Base-by-base conservation (phyloP, 768 basidiomycete species). In the Inosperma sp. region DNA sequence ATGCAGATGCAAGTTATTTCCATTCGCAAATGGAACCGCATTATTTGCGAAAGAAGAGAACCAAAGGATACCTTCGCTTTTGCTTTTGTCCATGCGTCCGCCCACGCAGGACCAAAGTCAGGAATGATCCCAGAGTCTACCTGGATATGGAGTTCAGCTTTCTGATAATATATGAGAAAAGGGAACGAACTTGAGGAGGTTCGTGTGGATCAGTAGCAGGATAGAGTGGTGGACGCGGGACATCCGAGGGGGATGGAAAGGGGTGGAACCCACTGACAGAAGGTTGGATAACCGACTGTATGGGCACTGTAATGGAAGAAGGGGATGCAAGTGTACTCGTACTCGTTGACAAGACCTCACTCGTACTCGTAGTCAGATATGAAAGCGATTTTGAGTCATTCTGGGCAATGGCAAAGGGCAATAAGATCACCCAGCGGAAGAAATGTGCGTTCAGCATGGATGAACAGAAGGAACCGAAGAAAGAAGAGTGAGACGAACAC, bases 201-300 rank as follows among this genome's bases (percentile, higher is more conserved):
- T 68, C 65, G 16, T 66, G 66, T 1, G 84, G 85, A 53, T 82
- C 76, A 3, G 75, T 74, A 8, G 69, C 65, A 8, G 80, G 79
- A 60, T 77, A 86, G 4, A 79, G 64, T 7, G 75, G 75, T 0
- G n/a, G n/a, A n/a, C 78, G 72, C 6, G 86, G 74, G 0, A 68
- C 57, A 48, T 80, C 75, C 1, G 79, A 76, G 13, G 86, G 83
- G 12, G 78, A 72, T 1, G 85, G 82, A 71, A 78, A 84, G 3
- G 83, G 76, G 10, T 74, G 66, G 71, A 86, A 85, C 17, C 35
- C 48, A 9, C 16, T 49, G 48, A 30, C 48, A 6, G 14, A 26
- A n/a, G 35, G 43, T 50, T 13, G 53, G 49, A 19, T 13, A 23
- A 33, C 7, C 14, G 29, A 17, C 29, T 40, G 51, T 8, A 44